phyloP scores from a whole-genome alignment of 768 basidiomycete genomes.

The Hypholoma sublateritium region DNA sequence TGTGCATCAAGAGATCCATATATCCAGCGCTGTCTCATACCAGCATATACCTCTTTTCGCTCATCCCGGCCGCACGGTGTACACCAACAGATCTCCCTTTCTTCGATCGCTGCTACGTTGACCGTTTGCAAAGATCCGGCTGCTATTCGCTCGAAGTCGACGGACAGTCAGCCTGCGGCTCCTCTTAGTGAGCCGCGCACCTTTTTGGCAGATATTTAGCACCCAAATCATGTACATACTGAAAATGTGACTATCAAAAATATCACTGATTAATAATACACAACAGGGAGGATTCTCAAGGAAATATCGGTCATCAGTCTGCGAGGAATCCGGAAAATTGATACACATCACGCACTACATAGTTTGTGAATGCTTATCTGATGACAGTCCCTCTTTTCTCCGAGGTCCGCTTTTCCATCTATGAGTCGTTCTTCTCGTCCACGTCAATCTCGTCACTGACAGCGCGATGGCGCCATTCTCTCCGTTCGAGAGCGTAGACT shows the following conservation, averaged over 20 bases:
- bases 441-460: background rate
- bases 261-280: too few relatives aligned
- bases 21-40: too few relatives aligned
- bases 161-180: background rate
- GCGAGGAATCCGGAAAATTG: too few relatives aligned
- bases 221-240: too few relatives aligned
- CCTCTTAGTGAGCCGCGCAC: background rate
- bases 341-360: background rate
- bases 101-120: background rate
- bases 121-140: background rate
- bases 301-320: too few relatives aligned
- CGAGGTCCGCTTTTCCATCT: background rate
- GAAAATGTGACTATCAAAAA: too few relatives aligned
- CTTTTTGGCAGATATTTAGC: background rate
- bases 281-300: too few relatives aligned
- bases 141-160: background rate
- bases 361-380: background rate
- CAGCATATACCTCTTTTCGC: too few relatives aligned
- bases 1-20: too few relatives aligned
- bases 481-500: slow-evolving; percentile 54
- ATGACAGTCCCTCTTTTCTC: background rate
- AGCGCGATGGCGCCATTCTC: slow-evolving; percentile 24
- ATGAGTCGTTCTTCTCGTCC: background rate
- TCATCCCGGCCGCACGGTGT: too few relatives aligned
- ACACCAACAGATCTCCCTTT: background rate